phyloP scores from a whole-genome alignment of 2,329 filamentous ascomycete species.

The Xylaria sp. region DNA sequence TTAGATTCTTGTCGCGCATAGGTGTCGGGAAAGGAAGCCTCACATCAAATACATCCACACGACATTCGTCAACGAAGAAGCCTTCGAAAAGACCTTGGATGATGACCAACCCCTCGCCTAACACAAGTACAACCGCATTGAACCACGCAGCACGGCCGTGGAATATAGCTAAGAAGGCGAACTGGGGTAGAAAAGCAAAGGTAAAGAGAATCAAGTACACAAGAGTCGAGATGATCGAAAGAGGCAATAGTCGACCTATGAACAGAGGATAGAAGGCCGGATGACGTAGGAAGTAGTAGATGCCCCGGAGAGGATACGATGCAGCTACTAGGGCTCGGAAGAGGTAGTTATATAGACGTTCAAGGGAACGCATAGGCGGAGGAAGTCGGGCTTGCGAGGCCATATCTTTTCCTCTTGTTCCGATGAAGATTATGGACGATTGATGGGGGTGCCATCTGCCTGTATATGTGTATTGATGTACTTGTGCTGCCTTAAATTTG shows the following conservation, averaged over 20 bases:
- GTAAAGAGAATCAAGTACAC: constrained; percentile 89
- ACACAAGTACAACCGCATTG: constrained; percentile 84
- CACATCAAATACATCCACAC: constrained; percentile 87
- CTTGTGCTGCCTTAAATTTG: no score
- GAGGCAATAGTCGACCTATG: constrained; percentile 78
- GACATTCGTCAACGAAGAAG: constrained; percentile 82
- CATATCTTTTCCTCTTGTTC: constrained; percentile 35
- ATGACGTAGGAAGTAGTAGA: constrained; percentile 83
- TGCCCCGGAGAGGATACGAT: constrained; percentile 73
- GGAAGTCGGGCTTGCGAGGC: constrained; percentile 40
- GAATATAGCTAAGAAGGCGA: constrained; percentile 88
- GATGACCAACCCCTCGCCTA: constrained; percentile 83
- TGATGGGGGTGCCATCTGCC: background rate
- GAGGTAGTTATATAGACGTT: constrained; percentile 57
- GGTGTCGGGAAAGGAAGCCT: constrained; percentile 47
- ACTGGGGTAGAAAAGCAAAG: constrained; percentile 89
- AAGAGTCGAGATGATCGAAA: constrained; percentile 82
- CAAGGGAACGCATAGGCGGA: constrained; percentile 42
- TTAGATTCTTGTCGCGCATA: background rate
- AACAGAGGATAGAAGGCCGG: constrained; percentile 87
- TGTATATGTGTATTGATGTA: no score
- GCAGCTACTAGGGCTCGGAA: constrained; percentile 59
- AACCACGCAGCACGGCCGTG: constrained; percentile 90
- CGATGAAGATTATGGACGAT: background rate
- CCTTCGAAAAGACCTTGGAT: constrained; percentile 78